Evolutionary conservation across 1,284 basidiomycete species (phyloP).

Genomic region (Meira miltonrushii): DNA sequence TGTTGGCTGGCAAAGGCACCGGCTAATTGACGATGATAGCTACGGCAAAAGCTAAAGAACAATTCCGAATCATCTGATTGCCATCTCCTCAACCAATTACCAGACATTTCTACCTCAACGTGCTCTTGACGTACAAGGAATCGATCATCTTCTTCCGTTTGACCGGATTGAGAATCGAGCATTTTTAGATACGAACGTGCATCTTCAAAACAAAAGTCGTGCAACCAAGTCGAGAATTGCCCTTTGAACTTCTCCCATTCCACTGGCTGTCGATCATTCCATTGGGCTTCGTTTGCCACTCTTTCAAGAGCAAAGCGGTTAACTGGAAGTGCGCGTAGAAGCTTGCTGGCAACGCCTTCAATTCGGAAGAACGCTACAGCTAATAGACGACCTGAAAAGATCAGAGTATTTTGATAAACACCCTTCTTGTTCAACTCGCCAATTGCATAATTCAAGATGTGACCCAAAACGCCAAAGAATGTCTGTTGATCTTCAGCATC

Average conservation of each 20-base stretch:
- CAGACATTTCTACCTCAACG: conserved; percentile 48
- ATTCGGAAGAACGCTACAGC: conserved; percentile 45
- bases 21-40: conserved; percentile 45
- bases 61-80: conserved; percentile 50
- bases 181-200: conserved; percentile 40
- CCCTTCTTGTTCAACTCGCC: conserved; percentile 50
- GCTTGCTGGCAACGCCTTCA: conserved; percentile 42
- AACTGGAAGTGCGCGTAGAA: conserved; percentile 42
- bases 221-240: conserved; percentile 32
- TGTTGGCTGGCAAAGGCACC: conserved; percentile 20
- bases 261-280: conserved; percentile 26
- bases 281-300: conserved; percentile 36
- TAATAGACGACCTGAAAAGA: conserved; percentile 42
- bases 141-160: conserved; percentile 35
- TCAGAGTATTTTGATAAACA: conserved; percentile 48
- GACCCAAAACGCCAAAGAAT: conserved; percentile 41
- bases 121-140: conserved; percentile 41
- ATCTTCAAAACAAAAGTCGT: conserved; percentile 41
- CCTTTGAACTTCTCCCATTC: conserved; percentile 27
- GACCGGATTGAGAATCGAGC: conserved; percentile 23
- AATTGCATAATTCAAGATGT: conserved; percentile 42
- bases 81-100: conserved; percentile 49
- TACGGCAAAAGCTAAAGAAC: conserved; percentile 48
- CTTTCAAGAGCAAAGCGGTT: conserved; percentile 45
- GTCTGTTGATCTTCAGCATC: conserved; percentile 32